These are phyloP conservation scores for Amanita rubescens DNA, from an alignment of 768 basidiomycete species.

Conservation along the genomic window DNA sequence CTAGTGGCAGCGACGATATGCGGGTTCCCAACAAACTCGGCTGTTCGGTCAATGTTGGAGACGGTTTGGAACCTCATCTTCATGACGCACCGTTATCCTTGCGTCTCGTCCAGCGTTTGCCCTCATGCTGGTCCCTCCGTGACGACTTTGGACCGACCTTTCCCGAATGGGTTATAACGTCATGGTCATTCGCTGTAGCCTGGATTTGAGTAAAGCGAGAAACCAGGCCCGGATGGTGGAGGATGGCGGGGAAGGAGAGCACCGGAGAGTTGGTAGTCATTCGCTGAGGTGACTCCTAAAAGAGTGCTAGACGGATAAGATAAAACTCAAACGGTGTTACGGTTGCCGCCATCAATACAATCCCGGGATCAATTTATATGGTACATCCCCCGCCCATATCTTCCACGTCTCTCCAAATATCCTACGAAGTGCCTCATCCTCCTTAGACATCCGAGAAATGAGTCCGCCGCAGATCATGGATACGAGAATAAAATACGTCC, in stretches of 20 bases:
- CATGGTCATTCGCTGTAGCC: conserved; percentile 11
- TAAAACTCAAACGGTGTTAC: no score
- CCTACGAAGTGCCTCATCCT: conserved; percentile 35
- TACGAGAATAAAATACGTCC: conserved; percentile 22
- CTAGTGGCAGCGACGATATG: conserved; percentile 59
- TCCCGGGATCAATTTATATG: conserved; percentile 41
- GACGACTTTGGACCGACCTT: conserved; percentile 26
- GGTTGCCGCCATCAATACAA: conserved; percentile 32
- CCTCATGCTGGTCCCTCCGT: conserved; percentile 56
- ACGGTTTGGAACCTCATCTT: not conserved
- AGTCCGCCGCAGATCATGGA: conserved; percentile 25
- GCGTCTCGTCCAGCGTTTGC: conserved; percentile 70
- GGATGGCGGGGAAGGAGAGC: conserved; percentile 66
- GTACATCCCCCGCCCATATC: conserved; percentile 37
- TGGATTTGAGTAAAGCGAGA: conserved; percentile 50
- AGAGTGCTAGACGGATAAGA: not conserved
- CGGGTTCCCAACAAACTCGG: conserved; percentile 64
- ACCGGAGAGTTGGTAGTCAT: conserved; percentile 19
- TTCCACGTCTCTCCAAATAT: conserved; percentile 37
- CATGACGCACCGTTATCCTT: conserved; percentile 65
- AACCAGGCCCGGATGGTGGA: conserved; percentile 50
- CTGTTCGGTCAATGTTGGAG: conserved; percentile 28
- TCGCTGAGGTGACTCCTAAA: not conserved
- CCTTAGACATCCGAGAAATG: conserved; percentile 33
- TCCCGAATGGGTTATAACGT: conserved; percentile 6